A percentile compares a stretch with the other conserved stretches of the same genome.
These are phyloP conservation scores for Podospora comata DNA, from an alignment of 495 filamentous ascomycete genomes.

Conservation along the genomic window DNA sequence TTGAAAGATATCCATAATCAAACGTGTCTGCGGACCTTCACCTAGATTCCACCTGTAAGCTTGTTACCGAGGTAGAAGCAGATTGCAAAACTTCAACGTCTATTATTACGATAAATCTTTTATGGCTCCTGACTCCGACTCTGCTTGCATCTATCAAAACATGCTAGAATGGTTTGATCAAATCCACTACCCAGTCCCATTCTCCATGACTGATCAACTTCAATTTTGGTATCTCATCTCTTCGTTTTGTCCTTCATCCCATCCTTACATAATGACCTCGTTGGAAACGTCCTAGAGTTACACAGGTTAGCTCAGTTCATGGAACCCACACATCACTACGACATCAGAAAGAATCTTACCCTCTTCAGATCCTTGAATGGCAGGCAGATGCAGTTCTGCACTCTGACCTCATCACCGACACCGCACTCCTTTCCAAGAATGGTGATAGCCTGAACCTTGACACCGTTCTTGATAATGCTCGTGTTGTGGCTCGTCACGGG, in stretches of 20 bases:
- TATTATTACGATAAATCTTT: background rate
- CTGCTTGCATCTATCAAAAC: background rate
- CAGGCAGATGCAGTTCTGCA: conserved; percentile 98
- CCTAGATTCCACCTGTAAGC: too few relatives aligned
- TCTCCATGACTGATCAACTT: background rate
- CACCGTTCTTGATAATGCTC: conserved; percentile 91
- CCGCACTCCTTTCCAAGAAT: conserved; percentile 96
- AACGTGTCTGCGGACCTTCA: too few relatives aligned
- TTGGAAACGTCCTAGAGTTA: conserved; percentile 73
- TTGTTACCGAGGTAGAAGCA: too few relatives aligned
- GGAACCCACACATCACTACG: background rate
- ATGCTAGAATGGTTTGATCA: background rate
- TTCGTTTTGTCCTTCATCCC: background rate
- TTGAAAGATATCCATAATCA: too few relatives aligned
- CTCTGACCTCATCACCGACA: conserved; percentile 90
- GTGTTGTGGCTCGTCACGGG: conserved; percentile 87
- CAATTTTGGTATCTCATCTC: background rate
- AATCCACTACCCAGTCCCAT: background rate
- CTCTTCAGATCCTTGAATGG: conserved; percentile 98
- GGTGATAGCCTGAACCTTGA: conserved; percentile 98
- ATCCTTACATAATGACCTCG: conserved; percentile 88
- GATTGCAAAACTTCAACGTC: background rate
- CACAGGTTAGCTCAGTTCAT: conserved; percentile 6
- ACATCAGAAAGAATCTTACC: conserved; percentile 54
- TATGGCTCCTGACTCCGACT: background rate